Percentiles rank a stretch among this genome's conserved stretches.
phyloP scores from a whole-genome alignment of 2,329 filamentous ascomycete genomes.

The Phaeosphaeria sp. region DNA sequence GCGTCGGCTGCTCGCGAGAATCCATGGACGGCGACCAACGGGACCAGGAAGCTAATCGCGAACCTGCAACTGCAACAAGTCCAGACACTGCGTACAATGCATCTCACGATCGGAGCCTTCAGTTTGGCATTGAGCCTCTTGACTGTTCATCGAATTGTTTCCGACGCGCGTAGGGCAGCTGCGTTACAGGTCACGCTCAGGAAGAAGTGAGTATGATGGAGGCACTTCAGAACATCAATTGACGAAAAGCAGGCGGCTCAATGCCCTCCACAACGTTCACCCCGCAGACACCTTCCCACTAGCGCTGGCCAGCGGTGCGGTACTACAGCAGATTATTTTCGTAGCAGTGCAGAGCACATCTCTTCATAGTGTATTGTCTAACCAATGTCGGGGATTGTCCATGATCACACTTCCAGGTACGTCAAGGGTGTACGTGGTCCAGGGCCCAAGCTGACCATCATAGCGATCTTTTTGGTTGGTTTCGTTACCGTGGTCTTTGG shows the following conservation, averaged over 20 bases:
- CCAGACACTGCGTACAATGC: constrained; percentile 48
- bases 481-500: constrained; percentile 72
- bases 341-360: constrained; percentile 48
- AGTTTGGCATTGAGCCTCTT: constrained; percentile 45
- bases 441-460: constrained; percentile 18
- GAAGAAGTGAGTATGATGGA: constrained; percentile 36
- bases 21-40: constrained; percentile 41
- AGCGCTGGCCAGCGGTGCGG: constrained; percentile 46
- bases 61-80: constrained; percentile 47
- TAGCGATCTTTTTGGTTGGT: constrained; percentile 71
- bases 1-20: constrained; percentile 33
- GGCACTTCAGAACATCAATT: constrained; percentile 7
- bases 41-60: constrained; percentile 40
- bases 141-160: constrained; percentile 46
- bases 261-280: constrained; percentile 46
- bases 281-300: constrained; percentile 51
- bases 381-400: constrained; percentile 42
- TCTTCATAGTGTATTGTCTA: constrained; percentile 46
- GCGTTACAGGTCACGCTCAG: constrained; percentile 38
- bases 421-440: constrained; percentile 11
- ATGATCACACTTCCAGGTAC: constrained; percentile 50
- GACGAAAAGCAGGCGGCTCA: constrained; percentile 39
- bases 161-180: constrained; percentile 46
- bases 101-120: constrained; percentile 48
- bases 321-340: constrained; percentile 48